Evolutionary conservation across 768 basidiomycete genomes (phyloP).

Genomic region (Leccinum barrowsii): DNA sequence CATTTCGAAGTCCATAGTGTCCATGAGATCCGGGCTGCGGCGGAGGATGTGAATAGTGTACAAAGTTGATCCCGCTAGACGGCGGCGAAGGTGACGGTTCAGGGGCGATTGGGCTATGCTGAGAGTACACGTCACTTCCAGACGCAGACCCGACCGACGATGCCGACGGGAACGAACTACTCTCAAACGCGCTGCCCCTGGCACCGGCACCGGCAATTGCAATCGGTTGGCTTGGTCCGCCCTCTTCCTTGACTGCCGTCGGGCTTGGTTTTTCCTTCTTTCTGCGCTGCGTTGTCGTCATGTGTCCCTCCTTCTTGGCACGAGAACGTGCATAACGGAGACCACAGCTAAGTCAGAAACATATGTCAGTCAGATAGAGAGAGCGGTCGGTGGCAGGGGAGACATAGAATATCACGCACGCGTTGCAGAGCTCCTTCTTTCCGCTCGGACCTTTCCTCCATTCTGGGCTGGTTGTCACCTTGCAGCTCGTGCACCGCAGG

Average conservation of each 20-base stretch:
- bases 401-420: slow-evolving; percentile 51
- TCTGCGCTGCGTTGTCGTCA: slow-evolving; percentile 47
- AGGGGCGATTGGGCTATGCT: slow-evolving; percentile 39
- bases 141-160: slow-evolving; percentile 55
- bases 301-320: slow-evolving; percentile 81
- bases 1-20: slow-evolving; percentile 27
- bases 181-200: slow-evolving; percentile 46
- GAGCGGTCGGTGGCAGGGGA: slow-evolving; percentile 9
- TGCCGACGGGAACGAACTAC: slow-evolving; percentile 43
- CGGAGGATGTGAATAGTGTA: slow-evolving; percentile 48
- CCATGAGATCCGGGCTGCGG: slow-evolving; percentile 29
- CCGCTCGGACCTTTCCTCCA: slow-evolving; percentile 92
- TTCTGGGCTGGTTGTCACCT: slow-evolving; percentile 78
- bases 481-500: slow-evolving; percentile 74
- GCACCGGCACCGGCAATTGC: slow-evolving; percentile 44
- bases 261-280: slow-evolving; percentile 53
- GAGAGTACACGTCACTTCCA: slow-evolving; percentile 54
- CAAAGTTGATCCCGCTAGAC: slow-evolving; percentile 49
- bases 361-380: slow-evolving; percentile 17
- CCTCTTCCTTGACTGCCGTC: slow-evolving; percentile 27
- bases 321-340: slow-evolving; percentile 83
- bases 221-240: slow-evolving; percentile 31
- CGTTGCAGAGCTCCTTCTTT: slow-evolving; percentile 89
- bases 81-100: slow-evolving; percentile 69
- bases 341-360: slow-evolving; percentile 57